Evolutionary conservation across 2,329 filamentous ascomycete genomes (phyloP).

Genomic region (Hypomyces perniciosus): DNA sequence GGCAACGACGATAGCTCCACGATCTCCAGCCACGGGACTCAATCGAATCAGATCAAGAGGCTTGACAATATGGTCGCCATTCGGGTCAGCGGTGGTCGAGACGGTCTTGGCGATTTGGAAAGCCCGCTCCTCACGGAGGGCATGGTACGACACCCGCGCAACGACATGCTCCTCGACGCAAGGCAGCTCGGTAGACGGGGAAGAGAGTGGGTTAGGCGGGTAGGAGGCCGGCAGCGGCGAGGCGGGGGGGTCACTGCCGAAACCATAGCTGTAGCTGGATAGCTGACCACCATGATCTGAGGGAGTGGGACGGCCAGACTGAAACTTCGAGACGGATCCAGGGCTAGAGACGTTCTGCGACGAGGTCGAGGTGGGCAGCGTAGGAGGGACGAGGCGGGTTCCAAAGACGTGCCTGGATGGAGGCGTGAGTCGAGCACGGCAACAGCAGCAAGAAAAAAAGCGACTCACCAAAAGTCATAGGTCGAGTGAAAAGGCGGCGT

Average conservation of each 20-base stretch:
- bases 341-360: slow-evolving; percentile 40
- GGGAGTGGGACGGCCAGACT: slow-evolving; percentile 38
- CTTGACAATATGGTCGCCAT: slow-evolving; percentile 69
- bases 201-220: slow-evolving; percentile 27
- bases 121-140: slow-evolving; percentile 76
- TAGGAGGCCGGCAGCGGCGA: slow-evolving; percentile 32
- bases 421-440: neutral
- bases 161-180: slow-evolving; percentile 63
- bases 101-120: slow-evolving; percentile 77
- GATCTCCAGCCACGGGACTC: slow-evolving; percentile 60
- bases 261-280: slow-evolving; percentile 28
- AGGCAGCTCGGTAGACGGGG: slow-evolving; percentile 39
- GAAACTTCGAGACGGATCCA: slow-evolving; percentile 36
- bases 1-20: slow-evolving; percentile 65
- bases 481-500: slow-evolving; percentile 54
- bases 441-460: neutral
- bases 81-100: slow-evolving; percentile 63
- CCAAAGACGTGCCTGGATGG: slow-evolving; percentile 57
- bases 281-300: slow-evolving; percentile 28
- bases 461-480: slow-evolving; percentile 77
- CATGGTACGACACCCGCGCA: slow-evolving; percentile 76
- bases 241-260: slow-evolving; percentile 34
- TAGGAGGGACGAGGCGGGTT: slow-evolving; percentile 50
- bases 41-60: slow-evolving; percentile 76
- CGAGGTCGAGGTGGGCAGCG: slow-evolving; percentile 41